Percentiles rank a stretch among this genome's conserved stretches.
Conservation (phyloP, 169 alveolate genomes). For the Eimeria necatrix region DNA sequence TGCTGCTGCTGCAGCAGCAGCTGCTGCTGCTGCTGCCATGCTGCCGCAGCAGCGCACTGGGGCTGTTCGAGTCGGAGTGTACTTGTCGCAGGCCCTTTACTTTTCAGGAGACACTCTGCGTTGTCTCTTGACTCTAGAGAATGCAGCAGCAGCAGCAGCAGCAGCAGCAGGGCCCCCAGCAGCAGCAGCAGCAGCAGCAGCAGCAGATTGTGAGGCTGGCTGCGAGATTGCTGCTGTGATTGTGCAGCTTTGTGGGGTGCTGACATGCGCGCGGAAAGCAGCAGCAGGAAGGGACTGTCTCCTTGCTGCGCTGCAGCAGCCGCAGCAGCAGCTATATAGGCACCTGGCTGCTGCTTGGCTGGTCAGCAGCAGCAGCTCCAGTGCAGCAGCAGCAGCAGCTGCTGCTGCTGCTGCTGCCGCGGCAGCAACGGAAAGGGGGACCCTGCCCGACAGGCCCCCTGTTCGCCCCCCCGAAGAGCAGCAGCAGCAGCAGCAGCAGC, state of each 20-base stretch:
- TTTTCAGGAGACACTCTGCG: neutral
- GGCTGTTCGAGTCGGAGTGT: neutral
- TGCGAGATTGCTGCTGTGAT: neutral
- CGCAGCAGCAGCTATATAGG: neutral
- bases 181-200: too few relatives aligned
- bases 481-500: neutral
- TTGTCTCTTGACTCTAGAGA: neutral
- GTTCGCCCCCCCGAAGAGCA: neutral
- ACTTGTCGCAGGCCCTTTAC: neutral
- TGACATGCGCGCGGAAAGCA: neutral
- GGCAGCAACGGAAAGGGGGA: neutral
- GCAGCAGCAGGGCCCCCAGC: too few relatives aligned
- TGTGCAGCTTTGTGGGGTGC: neutral
- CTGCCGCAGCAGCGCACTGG: too few relatives aligned
- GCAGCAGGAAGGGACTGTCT: neutral
- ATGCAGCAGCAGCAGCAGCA: too few relatives aligned
- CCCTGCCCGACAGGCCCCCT: neutral
- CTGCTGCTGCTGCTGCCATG: too few relatives aligned
- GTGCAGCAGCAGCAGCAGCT: neutral
- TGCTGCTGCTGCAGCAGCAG: too few relatives aligned
- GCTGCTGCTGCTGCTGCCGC: neutral
- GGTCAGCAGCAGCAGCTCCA: neutral
- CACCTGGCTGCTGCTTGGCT: neutral
- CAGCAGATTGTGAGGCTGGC: too few relatives aligned
- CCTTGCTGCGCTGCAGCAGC: neutral